These are phyloP conservation scores for Phytophthora megakarya DNA, from an alignment of 352 stramenopile genomes.

Conservation along the genomic window DNA sequence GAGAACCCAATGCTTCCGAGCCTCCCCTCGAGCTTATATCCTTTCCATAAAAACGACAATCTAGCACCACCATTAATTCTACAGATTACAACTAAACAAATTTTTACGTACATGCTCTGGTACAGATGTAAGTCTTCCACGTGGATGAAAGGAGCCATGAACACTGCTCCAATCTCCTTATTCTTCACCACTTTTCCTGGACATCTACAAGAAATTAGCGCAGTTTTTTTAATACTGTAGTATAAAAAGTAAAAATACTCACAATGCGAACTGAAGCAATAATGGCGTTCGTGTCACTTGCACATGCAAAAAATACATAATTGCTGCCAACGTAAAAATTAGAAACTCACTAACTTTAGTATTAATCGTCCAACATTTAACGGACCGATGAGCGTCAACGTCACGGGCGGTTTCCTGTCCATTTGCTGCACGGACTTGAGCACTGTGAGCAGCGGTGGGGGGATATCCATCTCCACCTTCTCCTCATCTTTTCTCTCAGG, in stretches of 20 bases:
- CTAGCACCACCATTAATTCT: constrained; percentile 49
- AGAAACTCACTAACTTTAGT: background rate
- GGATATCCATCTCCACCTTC: constrained; percentile 24
- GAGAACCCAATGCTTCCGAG: constrained; percentile 60
- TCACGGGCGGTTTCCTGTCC: constrained; percentile 68
- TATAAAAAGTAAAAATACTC: constrained; percentile 2
- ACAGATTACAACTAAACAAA: constrained; percentile 7
- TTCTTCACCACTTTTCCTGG: constrained; percentile 55
- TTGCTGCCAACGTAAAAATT: constrained; percentile 23
- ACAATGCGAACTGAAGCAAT: constrained; percentile 59
- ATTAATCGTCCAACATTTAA: constrained; percentile 1
- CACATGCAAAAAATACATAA: constrained; percentile 67
- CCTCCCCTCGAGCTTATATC: constrained; percentile 71
- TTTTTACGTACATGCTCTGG: constrained; percentile 83
- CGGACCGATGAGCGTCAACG: constrained; percentile 49
- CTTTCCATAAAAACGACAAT: constrained; percentile 85
- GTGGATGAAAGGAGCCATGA: constrained; percentile 84
- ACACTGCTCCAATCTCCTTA: constrained; percentile 47
- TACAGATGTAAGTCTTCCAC: constrained; percentile 87
- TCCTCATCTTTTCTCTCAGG: constrained; percentile 1
- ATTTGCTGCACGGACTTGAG: constrained; percentile 52
- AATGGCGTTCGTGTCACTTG: constrained; percentile 48
- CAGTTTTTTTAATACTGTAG: too few relatives aligned
- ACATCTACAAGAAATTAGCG: constrained; percentile 68
- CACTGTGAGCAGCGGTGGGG: constrained; percentile 44